phyloP scores from a whole-genome alignment of 2,329 filamentous ascomycete species.

The Penicillium corylophilum region DNA sequence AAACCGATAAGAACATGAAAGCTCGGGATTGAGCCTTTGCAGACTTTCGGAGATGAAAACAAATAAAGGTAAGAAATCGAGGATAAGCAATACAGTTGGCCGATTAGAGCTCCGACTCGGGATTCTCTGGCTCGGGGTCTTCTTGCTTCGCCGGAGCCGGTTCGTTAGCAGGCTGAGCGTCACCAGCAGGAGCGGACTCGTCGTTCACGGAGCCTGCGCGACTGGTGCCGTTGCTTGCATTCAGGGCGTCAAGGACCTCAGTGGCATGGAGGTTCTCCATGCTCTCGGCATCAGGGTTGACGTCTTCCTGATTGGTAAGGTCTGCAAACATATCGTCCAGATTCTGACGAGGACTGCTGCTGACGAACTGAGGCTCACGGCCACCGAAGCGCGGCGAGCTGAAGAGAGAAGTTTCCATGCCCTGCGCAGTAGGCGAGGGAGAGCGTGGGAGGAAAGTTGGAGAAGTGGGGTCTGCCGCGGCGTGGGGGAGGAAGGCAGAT shows the following conservation, averaged over 20 bases:
- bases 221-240: slow-evolving; percentile 40
- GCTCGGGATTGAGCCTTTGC: background rate
- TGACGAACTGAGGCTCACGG: slow-evolving; percentile 31
- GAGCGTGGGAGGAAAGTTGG: slow-evolving; percentile 42
- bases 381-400: slow-evolving; percentile 41
- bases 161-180: slow-evolving; percentile 6
- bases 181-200: slow-evolving; percentile 22
- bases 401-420: slow-evolving; percentile 42
- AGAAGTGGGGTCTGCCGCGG: slow-evolving; percentile 30
- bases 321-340: slow-evolving; percentile 49
- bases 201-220: slow-evolving; percentile 31
- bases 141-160: background rate
- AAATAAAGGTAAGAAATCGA: slow-evolving; percentile 1
- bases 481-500: slow-evolving; percentile 40
- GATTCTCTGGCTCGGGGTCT: slow-evolving; percentile 1
- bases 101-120: slow-evolving; percentile 9
- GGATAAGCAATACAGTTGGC: background rate
- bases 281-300: slow-evolving; percentile 33
- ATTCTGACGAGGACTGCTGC: slow-evolving; percentile 42
- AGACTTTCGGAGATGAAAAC: slow-evolving; percentile 1
- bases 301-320: slow-evolving; percentile 47
- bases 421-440: slow-evolving; percentile 36
- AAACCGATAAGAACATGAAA: slow-evolving; percentile 7
- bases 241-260: slow-evolving; percentile 46
- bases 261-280: slow-evolving; percentile 49